Evolutionary conservation across 176 grass and related monocot species (phyloP), one percentile per base, ranked within the genome.

Genomic region (Chloris gayana): DNA sequence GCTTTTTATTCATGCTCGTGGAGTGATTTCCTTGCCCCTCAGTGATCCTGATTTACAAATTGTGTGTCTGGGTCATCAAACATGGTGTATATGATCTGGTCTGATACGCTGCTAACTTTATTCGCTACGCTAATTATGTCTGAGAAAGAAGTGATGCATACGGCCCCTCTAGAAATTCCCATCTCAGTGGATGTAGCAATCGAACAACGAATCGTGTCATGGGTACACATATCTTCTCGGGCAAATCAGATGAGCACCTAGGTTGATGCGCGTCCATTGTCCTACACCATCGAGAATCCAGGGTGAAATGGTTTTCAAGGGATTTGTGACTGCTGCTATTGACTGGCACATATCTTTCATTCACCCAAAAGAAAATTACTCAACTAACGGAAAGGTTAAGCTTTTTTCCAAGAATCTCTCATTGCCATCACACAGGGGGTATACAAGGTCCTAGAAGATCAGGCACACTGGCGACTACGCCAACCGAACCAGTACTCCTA

Each of bases 391-490:
- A 47, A 31, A 49, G 3, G n/a, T 29, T n/a, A 17, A 14, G 9
- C 39, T 44, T 77, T 81, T 81, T 34, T 0, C 7, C 39, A 10
- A 37, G 80, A 64, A 82, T 82, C 78, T 64, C 30, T 50, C 5
- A 26, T 64, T 31, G 15, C 33, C 57, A 37, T 73, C 80, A 14
- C 69, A 82, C 50, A 41, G 42, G 31, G 50, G 56, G 76, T 22
- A 81, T 74, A 39, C 70, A 74, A 38, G 80, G n/a, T 65, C n/a
- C 70, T 54, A 82, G 80, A 82, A 64, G 58, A 61, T 61, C 10
- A 29, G 12, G 15, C 77, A 68, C 19, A 1, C 5, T 32, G 38
- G 54, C 21, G 7, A 24, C n/a, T 56, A 56, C 51, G 5, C 47
- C 51, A 46, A 60, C 2, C 0, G 41, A 44, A 10, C 41, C 7